These are phyloP conservation scores for Picea sitchensis DNA, from an alignment of 75 land plant species.

Conservation along the genomic window DNA sequence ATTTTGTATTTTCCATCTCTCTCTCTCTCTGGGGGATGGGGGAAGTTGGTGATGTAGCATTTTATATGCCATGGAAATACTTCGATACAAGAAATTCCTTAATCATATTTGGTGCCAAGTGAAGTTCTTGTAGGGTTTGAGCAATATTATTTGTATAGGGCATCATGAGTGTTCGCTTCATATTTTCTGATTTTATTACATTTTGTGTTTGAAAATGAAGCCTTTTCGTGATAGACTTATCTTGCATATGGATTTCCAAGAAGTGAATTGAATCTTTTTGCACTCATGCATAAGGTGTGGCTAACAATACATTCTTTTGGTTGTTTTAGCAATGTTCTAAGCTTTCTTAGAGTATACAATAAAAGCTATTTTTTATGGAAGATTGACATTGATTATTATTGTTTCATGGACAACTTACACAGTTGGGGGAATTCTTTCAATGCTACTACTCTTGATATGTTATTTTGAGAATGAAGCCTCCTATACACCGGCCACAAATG, in stretches of 20 bases:
- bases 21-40: neutral
- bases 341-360: neutral
- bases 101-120: neutral
- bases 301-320: neutral
- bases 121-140: neutral
- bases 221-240: conserved; percentile 50
- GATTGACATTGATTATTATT: neutral
- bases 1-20: too few species aligned
- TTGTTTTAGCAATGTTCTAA: neutral
- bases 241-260: conserved; percentile 90
- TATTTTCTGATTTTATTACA: neutral
- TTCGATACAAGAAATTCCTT: neutral
- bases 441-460: conserved; percentile 77
- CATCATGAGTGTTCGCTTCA: neutral
- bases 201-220: neutral
- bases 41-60: neutral
- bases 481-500: conserved; percentile 72
- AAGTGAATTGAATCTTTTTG: conserved; percentile 74
- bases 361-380: neutral
- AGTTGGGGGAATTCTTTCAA: conserved; percentile 85
- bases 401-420: conserved; percentile 75
- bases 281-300: conserved; percentile 86
- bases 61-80: neutral
- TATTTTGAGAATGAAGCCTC: conserved; percentile 70
- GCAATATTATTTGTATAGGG: neutral